Evolutionary conservation across 140 eudicot genomes (phyloP).

Genomic region (Flaveria floridana): DNA sequence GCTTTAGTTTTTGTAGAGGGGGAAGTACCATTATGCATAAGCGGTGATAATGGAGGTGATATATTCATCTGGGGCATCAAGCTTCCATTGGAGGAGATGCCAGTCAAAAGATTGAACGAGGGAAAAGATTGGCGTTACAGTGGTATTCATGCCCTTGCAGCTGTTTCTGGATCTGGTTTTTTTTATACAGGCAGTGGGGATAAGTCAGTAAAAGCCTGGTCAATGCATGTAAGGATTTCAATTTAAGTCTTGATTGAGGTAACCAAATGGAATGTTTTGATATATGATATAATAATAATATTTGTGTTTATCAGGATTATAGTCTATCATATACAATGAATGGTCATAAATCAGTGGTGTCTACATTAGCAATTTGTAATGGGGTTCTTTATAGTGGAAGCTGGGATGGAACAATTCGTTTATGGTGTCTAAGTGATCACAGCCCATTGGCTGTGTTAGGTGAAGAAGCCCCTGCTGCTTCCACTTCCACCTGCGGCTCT

Average conservation of each 20-base stretch:
- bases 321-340: conserved; percentile 57
- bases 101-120: conserved; percentile 52
- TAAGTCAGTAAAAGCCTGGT: conserved; percentile 84
- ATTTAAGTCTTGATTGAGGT: neutral
- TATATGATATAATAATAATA: neutral
- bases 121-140: conserved; percentile 89
- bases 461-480: conserved; percentile 37
- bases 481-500: conserved; percentile 53
- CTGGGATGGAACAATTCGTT: conserved; percentile 91
- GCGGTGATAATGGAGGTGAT: conserved; percentile 85
- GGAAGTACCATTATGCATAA: conserved; percentile 71
- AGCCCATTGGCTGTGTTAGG: conserved; percentile 72
- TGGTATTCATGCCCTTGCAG: conserved; percentile 76
- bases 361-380: conserved; percentile 52
- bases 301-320: conserved; percentile 53
- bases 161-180: conserved; percentile 55
- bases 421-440: conserved; percentile 88
- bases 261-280: neutral
- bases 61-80: conserved; percentile 62
- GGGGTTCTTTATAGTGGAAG: conserved; percentile 92
- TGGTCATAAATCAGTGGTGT: conserved; percentile 91
- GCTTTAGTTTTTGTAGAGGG: conserved; percentile 62
- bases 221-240: conserved; percentile 53
- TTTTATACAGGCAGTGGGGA: conserved; percentile 96
- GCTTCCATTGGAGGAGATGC: conserved; percentile 55